Evolutionary conservation across 495 filamentous ascomycete species (phyloP), one percentile per base, ranked within the genome.

Genomic region (Trichocladium antarcticum): DNA sequence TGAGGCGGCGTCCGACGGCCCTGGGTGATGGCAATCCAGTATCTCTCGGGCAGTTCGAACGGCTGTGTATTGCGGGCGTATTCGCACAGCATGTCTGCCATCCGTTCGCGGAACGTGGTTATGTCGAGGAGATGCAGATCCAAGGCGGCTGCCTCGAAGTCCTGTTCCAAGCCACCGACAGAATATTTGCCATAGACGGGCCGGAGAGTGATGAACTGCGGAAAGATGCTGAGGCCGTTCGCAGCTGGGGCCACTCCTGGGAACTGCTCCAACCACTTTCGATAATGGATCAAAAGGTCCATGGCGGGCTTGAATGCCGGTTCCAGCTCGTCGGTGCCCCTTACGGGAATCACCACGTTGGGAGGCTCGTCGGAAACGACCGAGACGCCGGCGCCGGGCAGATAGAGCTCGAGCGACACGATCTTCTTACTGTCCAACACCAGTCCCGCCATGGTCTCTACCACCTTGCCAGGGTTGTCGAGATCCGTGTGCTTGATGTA

Each of bases 151-250:
- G 37, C 27, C 2, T n/a, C n/a, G 7, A n/a, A 17, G 24, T 1
- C 24, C 27, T 20, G 14, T 14, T 31, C 29, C 5, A 6, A 34
- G 12, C 40, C 45, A 6, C 17, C 12, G 6, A 62, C 16, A 6
- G 34, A 35, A 27, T 62, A 58, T 1, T 37, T 1, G 16, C 20
- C n/a, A 20, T 53, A 63, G 15, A 59, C 22, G 1, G 61, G 61
- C 8, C 54, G 56, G 6, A 61, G 7, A 0, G 43, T 20, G 10
- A 57, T 42, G 10, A 57, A 59, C 35, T 49, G 49, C 10, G 59
- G 54, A 31, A 48, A 58, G 17, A 45, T 21, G 17, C 36, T 27
- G 16, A 53, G 5, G 6, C 50, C 41, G 12, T 39, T 28, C 22
- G 5, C n/a, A 7, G 19, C 21, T 6, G 37, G 21, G 6, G 6